These are phyloP conservation scores for Sindora glabra DNA, from an alignment of 306 rosid genomes.

Conservation along the genomic window DNA sequence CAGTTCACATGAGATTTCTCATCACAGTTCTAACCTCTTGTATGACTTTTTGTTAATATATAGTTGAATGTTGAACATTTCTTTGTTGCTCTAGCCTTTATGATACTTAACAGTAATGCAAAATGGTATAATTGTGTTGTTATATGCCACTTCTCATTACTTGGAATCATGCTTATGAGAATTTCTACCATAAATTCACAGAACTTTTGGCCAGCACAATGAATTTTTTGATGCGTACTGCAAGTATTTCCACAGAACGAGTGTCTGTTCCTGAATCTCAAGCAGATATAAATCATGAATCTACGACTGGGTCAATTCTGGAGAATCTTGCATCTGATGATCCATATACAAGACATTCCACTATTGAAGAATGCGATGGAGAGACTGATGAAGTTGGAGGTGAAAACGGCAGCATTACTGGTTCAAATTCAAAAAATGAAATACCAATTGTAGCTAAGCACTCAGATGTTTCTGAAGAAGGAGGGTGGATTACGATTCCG, in stretches of 20 bases:
- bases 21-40: background rate
- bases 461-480: constrained; percentile 62
- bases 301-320: constrained; percentile 43
- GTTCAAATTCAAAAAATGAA: constrained; percentile 28
- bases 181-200: constrained; percentile 17
- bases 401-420: constrained; percentile 33
- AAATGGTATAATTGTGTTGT: background rate
- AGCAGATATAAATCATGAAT: constrained; percentile 20
- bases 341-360: constrained; percentile 31
- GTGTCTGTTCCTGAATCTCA: constrained; percentile 33
- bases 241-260: constrained; percentile 37
- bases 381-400: constrained; percentile 30
- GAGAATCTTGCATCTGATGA: constrained; percentile 47
- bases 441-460: constrained; percentile 44
- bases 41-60: too few relatives aligned
- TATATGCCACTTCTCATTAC: background rate
- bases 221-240: constrained; percentile 68
- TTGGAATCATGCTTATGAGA: background rate
- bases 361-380: constrained; percentile 36
- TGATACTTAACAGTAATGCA: background rate
- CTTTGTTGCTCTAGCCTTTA: too few relatives aligned
- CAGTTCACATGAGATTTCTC: background rate
- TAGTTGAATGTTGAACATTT: too few relatives aligned
- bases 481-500: constrained; percentile 84
- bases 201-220: constrained; percentile 29